Conservation (phyloP, 495 filamentous ascomycete genomes). For the Penicillium paxilli region DNA sequence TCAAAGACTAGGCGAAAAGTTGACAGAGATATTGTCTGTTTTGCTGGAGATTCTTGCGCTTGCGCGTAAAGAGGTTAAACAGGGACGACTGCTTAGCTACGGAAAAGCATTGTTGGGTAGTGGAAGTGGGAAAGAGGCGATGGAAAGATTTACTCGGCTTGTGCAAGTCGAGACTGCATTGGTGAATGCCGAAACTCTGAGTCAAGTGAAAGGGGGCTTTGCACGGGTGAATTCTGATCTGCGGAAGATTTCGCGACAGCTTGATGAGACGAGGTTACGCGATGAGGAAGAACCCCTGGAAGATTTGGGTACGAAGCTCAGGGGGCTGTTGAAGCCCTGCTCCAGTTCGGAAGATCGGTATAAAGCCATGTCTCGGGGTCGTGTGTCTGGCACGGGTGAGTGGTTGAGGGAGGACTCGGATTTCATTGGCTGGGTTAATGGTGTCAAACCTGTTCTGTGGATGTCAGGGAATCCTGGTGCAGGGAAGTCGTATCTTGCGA, state of each 20-base stretch:
- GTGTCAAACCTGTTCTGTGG: background rate
- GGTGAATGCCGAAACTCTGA: background rate
- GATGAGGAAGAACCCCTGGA: background rate
- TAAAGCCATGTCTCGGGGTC: too few relatives aligned
- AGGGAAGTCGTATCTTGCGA: conserved; percentile 34
- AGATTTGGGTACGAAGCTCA: too few relatives aligned
- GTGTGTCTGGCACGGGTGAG: background rate
- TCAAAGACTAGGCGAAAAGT: background rate
- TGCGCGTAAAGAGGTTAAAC: background rate
- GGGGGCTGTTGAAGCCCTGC: too few relatives aligned
- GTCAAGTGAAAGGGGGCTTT: background rate
- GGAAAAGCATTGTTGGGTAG: background rate
- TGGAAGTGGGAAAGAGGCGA: background rate
- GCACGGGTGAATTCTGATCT: background rate
- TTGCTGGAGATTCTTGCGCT: background rate
- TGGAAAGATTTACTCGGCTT: background rate
- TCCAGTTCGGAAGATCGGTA: background rate
- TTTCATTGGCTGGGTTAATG: background rate
- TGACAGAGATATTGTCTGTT: background rate
- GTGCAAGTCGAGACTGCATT: background rate
- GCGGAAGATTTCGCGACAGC: background rate
- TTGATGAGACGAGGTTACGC: background rate
- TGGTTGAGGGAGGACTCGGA: background rate
- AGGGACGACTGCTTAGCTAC: background rate
- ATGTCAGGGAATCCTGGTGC: conserved; percentile 20